A percentile compares a stretch with the other conserved stretches of the same genome.
These are phyloP conservation scores for Juncus inflexus DNA, from an alignment of 176 grass and related monocot species.

Conservation along the genomic window DNA sequence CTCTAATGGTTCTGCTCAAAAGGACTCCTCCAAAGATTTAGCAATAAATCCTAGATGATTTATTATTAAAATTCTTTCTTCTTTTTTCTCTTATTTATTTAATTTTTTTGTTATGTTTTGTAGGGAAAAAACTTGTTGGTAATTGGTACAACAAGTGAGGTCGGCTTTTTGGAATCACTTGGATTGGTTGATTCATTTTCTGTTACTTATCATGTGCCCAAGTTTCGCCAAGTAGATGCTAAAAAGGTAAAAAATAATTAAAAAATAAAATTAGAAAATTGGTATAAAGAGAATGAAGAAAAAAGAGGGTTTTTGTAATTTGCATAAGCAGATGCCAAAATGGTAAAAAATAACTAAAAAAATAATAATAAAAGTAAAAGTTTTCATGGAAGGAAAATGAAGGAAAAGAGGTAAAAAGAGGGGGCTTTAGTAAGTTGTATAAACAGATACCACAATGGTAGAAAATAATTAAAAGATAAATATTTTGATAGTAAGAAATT, in stretches of 20 bases:
- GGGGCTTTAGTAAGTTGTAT: too few relatives aligned
- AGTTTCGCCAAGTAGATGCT: not conserved
- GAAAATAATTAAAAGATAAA: too few relatives aligned
- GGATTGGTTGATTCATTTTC: not conserved
- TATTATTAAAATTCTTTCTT: not conserved
- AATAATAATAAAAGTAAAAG: too few relatives aligned
- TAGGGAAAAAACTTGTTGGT: slow-evolving; percentile 75
- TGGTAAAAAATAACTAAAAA: too few relatives aligned
- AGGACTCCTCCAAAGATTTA: slow-evolving; percentile 83
- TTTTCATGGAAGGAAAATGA: too few relatives aligned
- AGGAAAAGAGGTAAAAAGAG: too few relatives aligned
- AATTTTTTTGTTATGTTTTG: not conserved
- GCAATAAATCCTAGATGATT: slow-evolving; percentile 5
- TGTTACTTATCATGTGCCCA: not conserved
- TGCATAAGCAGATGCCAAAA: too few relatives aligned
- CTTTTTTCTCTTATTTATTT: not conserved
- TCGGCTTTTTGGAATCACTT: slow-evolving; percentile 7
- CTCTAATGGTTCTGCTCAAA: slow-evolving; percentile 83
- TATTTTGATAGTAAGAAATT: too few relatives aligned
- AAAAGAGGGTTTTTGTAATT: too few relatives aligned
- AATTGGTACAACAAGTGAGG: slow-evolving; percentile 78
- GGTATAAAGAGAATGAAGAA: too few relatives aligned
- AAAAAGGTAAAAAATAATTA: not conserved
- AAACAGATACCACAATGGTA: too few relatives aligned
- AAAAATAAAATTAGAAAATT: too few relatives aligned